Evolutionary conservation across 73 alveolate genomes (phyloP), one percentile per base, ranked within the genome.

Genomic region (Paramecium sonneborni): DNA sequence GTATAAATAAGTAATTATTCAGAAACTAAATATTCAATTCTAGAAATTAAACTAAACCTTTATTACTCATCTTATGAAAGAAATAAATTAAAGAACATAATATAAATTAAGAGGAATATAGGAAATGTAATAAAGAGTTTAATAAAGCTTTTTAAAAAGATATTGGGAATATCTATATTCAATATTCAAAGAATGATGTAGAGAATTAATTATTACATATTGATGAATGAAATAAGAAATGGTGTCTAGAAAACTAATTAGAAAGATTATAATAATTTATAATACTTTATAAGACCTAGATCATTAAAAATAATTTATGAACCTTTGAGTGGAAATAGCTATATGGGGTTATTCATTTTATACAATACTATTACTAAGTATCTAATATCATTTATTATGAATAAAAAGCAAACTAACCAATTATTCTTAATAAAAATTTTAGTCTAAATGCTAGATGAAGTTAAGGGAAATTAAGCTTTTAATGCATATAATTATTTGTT

Each of bases 321-420:
- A 57, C 99, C 99, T 4, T 92, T 58, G 48, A 99, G 99, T 96
- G 37, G 93, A 96, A 12, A 92, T 96, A 72, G 88, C 97, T 15
- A 96, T 98, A 20, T 97, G 99, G 98, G 96, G 96, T 85, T 96
- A 95, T 76, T 97, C 98, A 41, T 91, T 95, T 70, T 92, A 88
- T 37, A 95, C 98, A 41, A 76, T 95, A 44, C 98, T 0, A 99
- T 99, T 10, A 96, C 97, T 28, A 94, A 95, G 12, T 92, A 96
- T 85, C 95, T 97, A 24, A 93, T 96, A 7, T 99, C 99, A 0
- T 93, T 97, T 39, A 93, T 97, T 88, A 96, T 15, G 99, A 97
- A 86, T 93, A 96, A 57, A 99, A 99, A 6, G 99, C 99, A 8
- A 96, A 97, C 62, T 91, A 93, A 67, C 99, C 99, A 37, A 97